Percentiles rank a stretch among this genome's conserved stretches.
These are phyloP conservation scores for Singerocomus inundabilis DNA, from an alignment of 1,284 basidiomycete genomes.

Conservation along the genomic window DNA sequence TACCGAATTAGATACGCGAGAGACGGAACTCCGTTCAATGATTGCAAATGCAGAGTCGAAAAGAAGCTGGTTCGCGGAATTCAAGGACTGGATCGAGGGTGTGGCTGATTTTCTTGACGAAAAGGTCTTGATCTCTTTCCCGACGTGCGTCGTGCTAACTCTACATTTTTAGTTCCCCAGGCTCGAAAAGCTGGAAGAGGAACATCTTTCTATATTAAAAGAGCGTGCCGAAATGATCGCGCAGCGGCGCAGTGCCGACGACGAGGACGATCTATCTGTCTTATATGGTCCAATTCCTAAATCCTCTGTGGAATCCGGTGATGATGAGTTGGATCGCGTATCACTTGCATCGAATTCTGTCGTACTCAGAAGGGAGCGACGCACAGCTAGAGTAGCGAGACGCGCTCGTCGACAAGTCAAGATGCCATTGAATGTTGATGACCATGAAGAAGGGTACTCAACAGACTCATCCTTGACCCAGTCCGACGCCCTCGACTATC, in stretches of 20 bases:
- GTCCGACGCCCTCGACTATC: conserved; percentile 71
- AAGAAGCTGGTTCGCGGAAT: conserved; percentile 82
- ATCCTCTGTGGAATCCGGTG: conserved; percentile 36
- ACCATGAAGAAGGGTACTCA: conserved; percentile 79
- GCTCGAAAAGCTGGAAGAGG: conserved; percentile 84
- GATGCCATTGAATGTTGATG: conserved; percentile 12
- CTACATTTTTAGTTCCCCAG: conserved; percentile 65
- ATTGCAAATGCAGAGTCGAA: conserved; percentile 80
- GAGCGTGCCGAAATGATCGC: conserved; percentile 73
- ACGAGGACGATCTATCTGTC: conserved; percentile 77
- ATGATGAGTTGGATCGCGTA: conserved; percentile 65
- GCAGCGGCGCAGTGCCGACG: conserved; percentile 67
- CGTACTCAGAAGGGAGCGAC: conserved; percentile 49
- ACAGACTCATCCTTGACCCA: conserved; percentile 76
- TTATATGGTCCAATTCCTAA: conserved; percentile 63
- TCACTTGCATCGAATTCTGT: conserved; percentile 48
- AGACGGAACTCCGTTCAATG: conserved; percentile 77
- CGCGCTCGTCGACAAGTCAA: conserved; percentile 41
- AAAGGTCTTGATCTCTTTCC: conserved; percentile 56
- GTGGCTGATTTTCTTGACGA: conserved; percentile 89
- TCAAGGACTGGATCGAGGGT: conserved; percentile 85
- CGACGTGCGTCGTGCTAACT: conserved; percentile 2
- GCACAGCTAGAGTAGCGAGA: conserved; percentile 51
- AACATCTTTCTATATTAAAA: conserved; percentile 70
- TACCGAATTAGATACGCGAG: conserved; percentile 69